Base-by-base conservation (phyloP, 257 asterid species). In the Nicotiana knightiana region DNA sequence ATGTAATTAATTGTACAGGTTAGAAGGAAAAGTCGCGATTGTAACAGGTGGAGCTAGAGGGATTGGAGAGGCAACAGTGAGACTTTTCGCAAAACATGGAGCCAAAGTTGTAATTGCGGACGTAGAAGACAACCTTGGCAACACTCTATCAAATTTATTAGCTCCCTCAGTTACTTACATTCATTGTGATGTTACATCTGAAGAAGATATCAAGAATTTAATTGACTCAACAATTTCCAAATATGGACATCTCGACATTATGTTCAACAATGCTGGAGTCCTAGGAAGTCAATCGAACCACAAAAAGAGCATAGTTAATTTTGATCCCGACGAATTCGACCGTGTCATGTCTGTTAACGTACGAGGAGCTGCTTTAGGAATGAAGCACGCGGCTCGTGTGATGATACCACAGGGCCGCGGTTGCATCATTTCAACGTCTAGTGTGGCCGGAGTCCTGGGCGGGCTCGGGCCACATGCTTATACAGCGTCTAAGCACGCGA, bases 41-140 rank as follows among this genome's bases (percentile, higher is more conserved):
- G 87, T 94, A 17, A 94, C 98, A 0, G 98, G 97, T 46, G 98
- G 98, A 6, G 97, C 97, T 0, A 79, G 93, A 48, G 98, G 98
- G 24, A 94, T 94, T 2, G 98, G 98, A 15, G 97, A 93, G 89
- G 97, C 95, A 8, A 90, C 97, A 0, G 97, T 91, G 0, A 81
- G 91, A 26, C 91, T 91, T 28, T 93, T 91, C 78, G 97, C 91
- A 0, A 58, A 68, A 48, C 97, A 94, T 15, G 97, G 98, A 17
- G 96, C 96, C 10, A 85, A 67, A 58, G 97, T 94, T 3, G 87
- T 94, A 0, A 88, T 93, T 37, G 97, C 93, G 0, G 98, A 93
- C 67, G 86, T 94, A 17, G 91, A 91, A 73, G 97, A 93, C 70
- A 67, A 13, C 0, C 81, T 83, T 1, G 98, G 98, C 0, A 70